These are phyloP conservation scores for Venturia carpophila DNA, from an alignment of 2,329 filamentous ascomycete genomes.

Conservation along the genomic window DNA sequence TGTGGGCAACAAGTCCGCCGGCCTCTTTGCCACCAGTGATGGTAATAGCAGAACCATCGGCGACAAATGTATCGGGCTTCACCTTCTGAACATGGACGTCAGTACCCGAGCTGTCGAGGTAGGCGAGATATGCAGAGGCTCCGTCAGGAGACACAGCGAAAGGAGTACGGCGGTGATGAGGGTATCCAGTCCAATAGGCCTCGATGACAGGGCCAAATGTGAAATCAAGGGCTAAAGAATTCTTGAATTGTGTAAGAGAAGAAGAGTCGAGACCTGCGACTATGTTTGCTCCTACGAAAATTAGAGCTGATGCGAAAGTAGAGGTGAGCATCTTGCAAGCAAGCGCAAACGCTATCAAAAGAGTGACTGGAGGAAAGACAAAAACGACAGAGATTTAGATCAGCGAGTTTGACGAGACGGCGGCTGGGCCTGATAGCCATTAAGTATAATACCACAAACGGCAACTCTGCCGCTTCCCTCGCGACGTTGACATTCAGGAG, in stretches of 20 bases:
- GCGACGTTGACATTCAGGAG: background rate
- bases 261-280: constrained; percentile 12
- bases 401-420: background rate
- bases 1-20: constrained; percentile 53
- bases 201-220: constrained; percentile 51
- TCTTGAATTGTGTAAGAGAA: background rate
- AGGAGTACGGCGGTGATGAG: constrained; percentile 55
- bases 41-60: constrained; percentile 45
- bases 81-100: constrained; percentile 52
- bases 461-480: background rate
- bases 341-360: constrained; percentile 13
- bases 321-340: constrained; percentile 8
- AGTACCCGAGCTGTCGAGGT: constrained; percentile 49
- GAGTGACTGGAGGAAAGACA: background rate
- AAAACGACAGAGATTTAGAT: background rate
- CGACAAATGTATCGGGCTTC: constrained; percentile 46
- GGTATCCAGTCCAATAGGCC: constrained; percentile 55
- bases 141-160: constrained; percentile 54
- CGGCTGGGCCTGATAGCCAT: background rate
- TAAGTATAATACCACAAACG: background rate
- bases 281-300: constrained; percentile 5
- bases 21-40: constrained; percentile 50
- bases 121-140: constrained; percentile 51
- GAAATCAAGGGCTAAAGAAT: constrained; percentile 40
- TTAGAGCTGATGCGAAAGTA: background rate